phyloP scores from a whole-genome alignment of 176 grass and related monocot species.

The Miscanthus lutarioriparius region DNA sequence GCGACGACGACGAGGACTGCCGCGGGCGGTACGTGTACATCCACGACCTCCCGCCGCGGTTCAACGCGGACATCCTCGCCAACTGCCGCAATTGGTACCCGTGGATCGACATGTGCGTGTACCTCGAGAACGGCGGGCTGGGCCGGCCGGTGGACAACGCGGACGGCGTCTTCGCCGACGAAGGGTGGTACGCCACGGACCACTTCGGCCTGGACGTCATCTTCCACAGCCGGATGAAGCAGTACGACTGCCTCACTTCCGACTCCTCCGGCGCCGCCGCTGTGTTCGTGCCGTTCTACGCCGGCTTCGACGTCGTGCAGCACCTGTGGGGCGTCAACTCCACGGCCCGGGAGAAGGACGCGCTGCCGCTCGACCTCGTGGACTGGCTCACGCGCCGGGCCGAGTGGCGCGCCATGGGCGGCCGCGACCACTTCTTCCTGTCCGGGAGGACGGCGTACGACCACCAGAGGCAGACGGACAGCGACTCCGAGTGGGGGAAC shows the following conservation, averaged over 20 bases:
- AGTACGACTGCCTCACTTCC: slow-evolving; percentile 68
- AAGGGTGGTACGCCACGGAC: slow-evolving; percentile 75
- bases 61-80: slow-evolving; percentile 63
- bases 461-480: slow-evolving; percentile 48
- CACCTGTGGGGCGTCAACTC: slow-evolving; percentile 66
- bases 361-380: slow-evolving; percentile 41
- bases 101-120: slow-evolving; percentile 78
- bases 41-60: slow-evolving; percentile 59
- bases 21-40: slow-evolving; percentile 63
- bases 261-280: slow-evolving; percentile 64
- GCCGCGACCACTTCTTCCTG: slow-evolving; percentile 66
- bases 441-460: slow-evolving; percentile 65
- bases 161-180: slow-evolving; percentile 60
- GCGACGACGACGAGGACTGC: slow-evolving; percentile 14
- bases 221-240: slow-evolving; percentile 59
- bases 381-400: slow-evolving; percentile 55
- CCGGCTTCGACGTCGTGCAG: slow-evolving; percentile 67
- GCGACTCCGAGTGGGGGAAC: slow-evolving; percentile 65
- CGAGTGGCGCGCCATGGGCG: slow-evolving; percentile 64
- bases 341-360: slow-evolving; percentile 44
- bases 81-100: slow-evolving; percentile 50
- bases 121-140: slow-evolving; percentile 65
- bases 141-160: slow-evolving; percentile 50
- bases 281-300: slow-evolving; percentile 75
- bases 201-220: slow-evolving; percentile 79